phyloP scores from a whole-genome alignment of 1,139 yeast genomes.

The Debaryomyces subglobosus region DNA sequence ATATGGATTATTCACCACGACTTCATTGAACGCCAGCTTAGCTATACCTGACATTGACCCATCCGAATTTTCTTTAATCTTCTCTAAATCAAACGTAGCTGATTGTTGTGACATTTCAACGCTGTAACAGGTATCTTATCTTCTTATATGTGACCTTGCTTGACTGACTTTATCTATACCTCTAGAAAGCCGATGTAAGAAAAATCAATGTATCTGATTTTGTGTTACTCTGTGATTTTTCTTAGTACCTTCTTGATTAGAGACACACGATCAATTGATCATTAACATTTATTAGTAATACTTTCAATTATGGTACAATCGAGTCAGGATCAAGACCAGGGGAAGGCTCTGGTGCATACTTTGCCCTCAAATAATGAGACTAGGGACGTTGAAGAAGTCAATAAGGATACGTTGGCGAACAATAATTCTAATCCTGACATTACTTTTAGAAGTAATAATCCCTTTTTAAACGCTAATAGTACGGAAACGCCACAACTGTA shows the following conservation, averaged over 20 bases:
- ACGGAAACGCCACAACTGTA: background rate
- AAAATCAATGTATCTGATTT: background rate
- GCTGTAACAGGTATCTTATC: background rate
- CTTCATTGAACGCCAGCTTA: conserved; percentile 48
- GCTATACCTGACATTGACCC: conserved; percentile 42
- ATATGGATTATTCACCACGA: conserved; percentile 78
- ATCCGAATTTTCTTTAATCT: conserved; percentile 39
- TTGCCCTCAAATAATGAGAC: background rate
- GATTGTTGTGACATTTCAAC: conserved; percentile 1
- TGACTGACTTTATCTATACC: background rate
- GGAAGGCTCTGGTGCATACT: background rate
- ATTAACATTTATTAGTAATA: background rate
- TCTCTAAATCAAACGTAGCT: conserved; percentile 35
- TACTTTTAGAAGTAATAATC: conserved; percentile 20
- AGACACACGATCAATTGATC: background rate
- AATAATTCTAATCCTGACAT: background rate
- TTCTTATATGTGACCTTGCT: background rate
- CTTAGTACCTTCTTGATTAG: conserved; percentile 3
- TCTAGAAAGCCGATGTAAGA: conserved; percentile 1
- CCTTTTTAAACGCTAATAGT: conserved; percentile 17
- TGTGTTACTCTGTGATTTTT: conserved; percentile 1
- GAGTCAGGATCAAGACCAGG: conserved; percentile 1
- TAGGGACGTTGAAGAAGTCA: background rate
- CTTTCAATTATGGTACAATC: conserved; percentile 5
- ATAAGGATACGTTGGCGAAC: background rate